Evolutionary conservation across 768 basidiomycete genomes (phyloP).

Genomic region (Amylocystis lapponica): DNA sequence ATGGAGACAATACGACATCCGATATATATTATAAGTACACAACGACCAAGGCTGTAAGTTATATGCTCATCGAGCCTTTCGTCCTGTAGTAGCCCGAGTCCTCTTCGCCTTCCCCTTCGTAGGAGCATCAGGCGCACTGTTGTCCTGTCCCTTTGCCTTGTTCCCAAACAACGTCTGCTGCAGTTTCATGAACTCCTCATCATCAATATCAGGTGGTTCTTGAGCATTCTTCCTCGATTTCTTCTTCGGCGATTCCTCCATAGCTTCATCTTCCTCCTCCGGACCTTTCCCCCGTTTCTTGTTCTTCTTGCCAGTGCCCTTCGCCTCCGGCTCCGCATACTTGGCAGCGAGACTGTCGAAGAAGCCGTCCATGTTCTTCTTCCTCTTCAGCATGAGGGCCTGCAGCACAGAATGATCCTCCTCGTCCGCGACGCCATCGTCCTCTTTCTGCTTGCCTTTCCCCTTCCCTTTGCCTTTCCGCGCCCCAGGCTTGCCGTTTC

Average conservation of each 20-base stretch:
- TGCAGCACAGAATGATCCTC: constrained; percentile 68
- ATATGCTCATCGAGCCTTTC: constrained; percentile 1
- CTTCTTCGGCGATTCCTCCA: constrained; percentile 30
- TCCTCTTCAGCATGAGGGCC: constrained; percentile 76
- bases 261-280: constrained; percentile 36
- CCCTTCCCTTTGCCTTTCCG: constrained; percentile 51
- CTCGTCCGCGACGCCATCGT: constrained; percentile 35
- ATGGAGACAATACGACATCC: neutral
- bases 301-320: constrained; percentile 47
- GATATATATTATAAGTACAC: neutral
- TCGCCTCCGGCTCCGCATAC: constrained; percentile 49
- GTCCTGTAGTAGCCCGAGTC: neutral
- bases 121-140: constrained; percentile 7
- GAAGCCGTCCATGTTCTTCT: constrained; percentile 64
- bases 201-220: constrained; percentile 53
- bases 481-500: constrained; percentile 60
- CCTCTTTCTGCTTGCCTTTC: constrained; percentile 38
- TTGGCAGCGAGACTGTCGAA: constrained; percentile 73
- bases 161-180: constrained; percentile 52
- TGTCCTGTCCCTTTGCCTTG: constrained; percentile 30
- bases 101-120: constrained; percentile 25
- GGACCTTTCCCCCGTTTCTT: constrained; percentile 31
- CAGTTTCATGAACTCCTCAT: constrained; percentile 57
- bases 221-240: constrained; percentile 32
- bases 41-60: neutral